Evolutionary conservation across 139 green algal genomes (phyloP), one percentile per base, ranked within the genome.

Genomic region (Coelastrella sp.): DNA sequence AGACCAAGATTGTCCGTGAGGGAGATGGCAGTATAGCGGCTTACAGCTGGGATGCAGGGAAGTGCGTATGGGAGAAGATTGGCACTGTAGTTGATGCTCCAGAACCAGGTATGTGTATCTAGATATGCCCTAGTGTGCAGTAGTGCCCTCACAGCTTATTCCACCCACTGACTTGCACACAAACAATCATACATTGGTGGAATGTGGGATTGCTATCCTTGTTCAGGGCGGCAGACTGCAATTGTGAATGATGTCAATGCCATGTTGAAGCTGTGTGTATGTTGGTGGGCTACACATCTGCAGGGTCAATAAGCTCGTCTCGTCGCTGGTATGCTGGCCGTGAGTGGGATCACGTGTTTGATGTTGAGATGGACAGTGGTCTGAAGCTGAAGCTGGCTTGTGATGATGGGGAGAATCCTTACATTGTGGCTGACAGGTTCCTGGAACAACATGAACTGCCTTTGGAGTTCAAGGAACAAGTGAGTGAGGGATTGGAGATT

Each of bases 281-380:
- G n/a, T n/a, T n/a, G n/a, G n/a, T n/a, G n/a, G n/a, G n/a, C n/a
- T 30, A 27, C 62, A 2, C 17, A 41, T 40, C 63, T 57, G 25
- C 50, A 77, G 63, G 63, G 38, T 35, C 30, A 11, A 85, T 89
- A 48, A 90, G 53, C 38, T 84, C 21, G 5, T 60, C 78, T 60
- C 83, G 83, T 63, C 88, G 93, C 79, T 90, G 81, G 80, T 85
- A 93, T 74, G 68, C 86, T 27, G 95, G 92, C 19, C 84, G 83
- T 3, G 85, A 92, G 83, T 97, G 91, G 89, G 95, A 98, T 89
- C 96, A 89, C 84, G 96, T 99, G 59, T 99, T 99, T 91, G 97
- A 99, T 80, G 97, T 99, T 40, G 97, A 99, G 63, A 87, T 97
- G 8, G 96, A 98, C 53, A 92, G 91, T 27, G 86, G 87, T 0